A percentile compares a stretch with the other conserved stretches of the same genome.
These are phyloP conservation scores for Penicillium nucicola DNA, from an alignment of 495 filamentous ascomycete genomes.

Conservation along the genomic window DNA sequence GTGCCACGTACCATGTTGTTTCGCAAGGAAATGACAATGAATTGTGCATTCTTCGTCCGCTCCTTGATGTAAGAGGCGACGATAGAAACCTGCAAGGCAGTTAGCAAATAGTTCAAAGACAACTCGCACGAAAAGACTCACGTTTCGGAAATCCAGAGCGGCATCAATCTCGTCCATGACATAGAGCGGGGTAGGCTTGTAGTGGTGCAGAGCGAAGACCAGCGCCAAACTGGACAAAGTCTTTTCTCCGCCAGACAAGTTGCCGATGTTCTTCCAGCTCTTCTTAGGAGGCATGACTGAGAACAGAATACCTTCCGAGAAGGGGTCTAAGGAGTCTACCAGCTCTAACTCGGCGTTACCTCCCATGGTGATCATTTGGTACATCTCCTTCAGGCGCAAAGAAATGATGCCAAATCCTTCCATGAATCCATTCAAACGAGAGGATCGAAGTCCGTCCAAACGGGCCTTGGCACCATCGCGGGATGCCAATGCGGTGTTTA, in stretches of 20 bases:
- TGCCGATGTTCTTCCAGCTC: constrained; percentile 98
- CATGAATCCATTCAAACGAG: constrained; percentile 96
- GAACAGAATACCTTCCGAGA: constrained; percentile 95
- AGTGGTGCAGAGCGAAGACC: constrained; percentile 97
- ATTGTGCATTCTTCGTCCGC: constrained; percentile 97
- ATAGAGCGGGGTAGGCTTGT: constrained; percentile 95
- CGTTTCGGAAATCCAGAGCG: constrained; percentile 94
- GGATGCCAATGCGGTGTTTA: constrained; percentile 66
- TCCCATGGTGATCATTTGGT: constrained; percentile 99
- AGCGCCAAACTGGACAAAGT: constrained; percentile 89
- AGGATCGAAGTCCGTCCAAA: constrained; percentile 83
- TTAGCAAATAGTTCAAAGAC: constrained; percentile 1
- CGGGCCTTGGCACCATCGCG: constrained; percentile 86
- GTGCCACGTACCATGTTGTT: constrained; percentile 81
- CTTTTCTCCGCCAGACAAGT: constrained; percentile 94
- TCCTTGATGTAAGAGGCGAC: constrained; percentile 99
- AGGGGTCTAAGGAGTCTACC: constrained; percentile 92
- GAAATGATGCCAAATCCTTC: constrained; percentile 94
- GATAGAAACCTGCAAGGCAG: constrained; percentile 74
- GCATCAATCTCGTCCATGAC: constrained; percentile 99
- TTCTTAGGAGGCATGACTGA: constrained; percentile 99
- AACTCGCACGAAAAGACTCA: constrained; percentile 44
- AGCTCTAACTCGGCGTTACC: constrained; percentile 97
- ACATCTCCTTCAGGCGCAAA: constrained; percentile 98
- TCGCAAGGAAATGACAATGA: constrained; percentile 94